Evolutionary conservation across 805 yeast species (phyloP).

Genomic region (Zygoascus bituminiphila): DNA sequence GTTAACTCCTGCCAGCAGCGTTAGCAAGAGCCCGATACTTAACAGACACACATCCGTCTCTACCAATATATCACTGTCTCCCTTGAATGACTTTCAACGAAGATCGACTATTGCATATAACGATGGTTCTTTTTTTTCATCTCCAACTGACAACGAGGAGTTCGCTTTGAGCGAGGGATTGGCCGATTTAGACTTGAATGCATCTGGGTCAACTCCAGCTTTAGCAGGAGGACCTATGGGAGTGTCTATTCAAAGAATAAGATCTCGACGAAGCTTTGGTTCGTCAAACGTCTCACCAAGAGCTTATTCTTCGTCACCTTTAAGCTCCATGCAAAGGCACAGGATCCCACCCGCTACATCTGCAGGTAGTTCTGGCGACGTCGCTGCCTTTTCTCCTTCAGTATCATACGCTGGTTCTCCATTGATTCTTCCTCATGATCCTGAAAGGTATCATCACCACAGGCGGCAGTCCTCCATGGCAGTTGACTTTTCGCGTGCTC

Average conservation of each 20-base stretch:
- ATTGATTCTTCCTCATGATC: slow-evolving; percentile 41
- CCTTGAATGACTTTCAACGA: background rate
- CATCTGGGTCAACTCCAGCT: background rate
- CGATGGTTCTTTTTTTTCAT: background rate
- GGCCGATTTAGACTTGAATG: slow-evolving; percentile 23
- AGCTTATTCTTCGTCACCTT: slow-evolving; percentile 14
- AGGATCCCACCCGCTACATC: slow-evolving; percentile 2
- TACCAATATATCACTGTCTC: background rate
- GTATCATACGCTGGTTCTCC: slow-evolving; percentile 56
- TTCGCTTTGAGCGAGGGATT: background rate
- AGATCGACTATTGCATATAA: background rate
- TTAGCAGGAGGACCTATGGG: background rate
- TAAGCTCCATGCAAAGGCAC: slow-evolving; percentile 12
- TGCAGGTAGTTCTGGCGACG: background rate
- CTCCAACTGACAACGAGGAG: background rate
- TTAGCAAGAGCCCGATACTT: background rate
- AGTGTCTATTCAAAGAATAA: slow-evolving; percentile 23
- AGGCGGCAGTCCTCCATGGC: slow-evolving; percentile 25
- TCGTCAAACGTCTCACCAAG: slow-evolving; percentile 9
- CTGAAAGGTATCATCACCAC: slow-evolving; percentile 14
- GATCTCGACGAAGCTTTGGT: slow-evolving; percentile 14
- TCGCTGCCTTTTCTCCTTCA: slow-evolving; percentile 37
- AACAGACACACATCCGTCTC: background rate
- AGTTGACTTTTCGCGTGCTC: slow-evolving; percentile 41
- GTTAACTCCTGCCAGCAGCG: background rate